Base-by-base conservation (phyloP, 1,284 basidiomycete genomes). In the Trametes sp. region DNA sequence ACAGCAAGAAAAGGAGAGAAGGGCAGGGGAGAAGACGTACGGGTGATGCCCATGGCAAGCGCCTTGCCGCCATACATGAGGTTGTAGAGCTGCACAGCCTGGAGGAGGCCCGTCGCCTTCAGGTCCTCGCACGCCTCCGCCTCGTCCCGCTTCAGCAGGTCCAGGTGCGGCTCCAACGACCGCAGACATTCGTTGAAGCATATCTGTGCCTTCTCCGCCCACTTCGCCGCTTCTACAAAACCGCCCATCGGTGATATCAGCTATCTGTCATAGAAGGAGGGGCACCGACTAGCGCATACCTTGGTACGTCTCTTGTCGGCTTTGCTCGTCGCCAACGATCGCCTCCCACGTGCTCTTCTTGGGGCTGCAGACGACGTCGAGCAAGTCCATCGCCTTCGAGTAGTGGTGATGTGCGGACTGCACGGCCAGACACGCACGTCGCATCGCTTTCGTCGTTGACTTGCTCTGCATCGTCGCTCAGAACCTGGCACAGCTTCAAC, bases 351-450 rank as follows among this genome's bases (percentile, higher is more conserved):
- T 60, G 59, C 60, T 65, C 55, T 69, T 64, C 55, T 65, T 68
- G 16, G 69, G 68, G 61, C 68, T 67, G 54, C 70, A 72, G 23
- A 72, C 66, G 41, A 59, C 64, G 41, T 72, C 70, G 57, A 70
- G 41, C 26, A 68, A 55, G 51, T 70, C 66, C 66, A 72, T 69
- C 36, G 69, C 66, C 48, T 66, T 56, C 44, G 41, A n/a, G 49
- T 70, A 72, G 51, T 72, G 68, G 48, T 67, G 66, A 38, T 72
- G 70, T 26, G 70, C 64, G 6, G 70, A 72, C 56, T 72, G 70
- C 35, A 68, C 58, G 14, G 67, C 69, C 1, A 41, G 41, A 21
- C 66, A 63, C 23, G 69, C 70, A 7, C 68, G 60, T 33, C 53
- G 54, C 31, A 72, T 41, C 21, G 64, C 62, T 35, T 65, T 54